Evolutionary conservation across 331 rosid genomes (phyloP), one percentile per base, ranked within the genome.

Genomic region (Phaseolus coccineus): DNA sequence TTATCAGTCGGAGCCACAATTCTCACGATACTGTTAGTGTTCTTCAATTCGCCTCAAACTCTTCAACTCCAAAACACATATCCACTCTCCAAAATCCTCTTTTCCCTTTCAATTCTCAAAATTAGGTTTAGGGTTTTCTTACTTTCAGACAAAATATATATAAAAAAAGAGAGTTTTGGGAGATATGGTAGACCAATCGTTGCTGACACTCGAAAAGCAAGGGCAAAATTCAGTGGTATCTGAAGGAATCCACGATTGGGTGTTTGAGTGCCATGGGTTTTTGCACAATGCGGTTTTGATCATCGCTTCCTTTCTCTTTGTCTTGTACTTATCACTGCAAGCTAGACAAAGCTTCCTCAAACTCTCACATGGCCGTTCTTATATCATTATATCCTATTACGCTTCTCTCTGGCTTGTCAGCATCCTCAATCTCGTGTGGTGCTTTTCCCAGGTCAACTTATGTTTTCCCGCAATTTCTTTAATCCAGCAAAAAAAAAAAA

Each of bases 381-480:
- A 80, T n/a, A 77, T 86, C 53, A 86, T 86, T 1, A 80, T 76
- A 37, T 83, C 89, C 0, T 86, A 86, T 59, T 86, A 86, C 39
- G 77, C 47, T 0, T 80, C 57, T 56, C 87, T 86, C 30, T 86
- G 89, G 89, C 78, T 86, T 30, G 87, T 84, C 33, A 86, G 81
- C 81, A 30, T 83, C 42, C 89, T 86, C 57, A 86, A 86, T 77
- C 87, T 86, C 65, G 71, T 86, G 68, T 95, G 99, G 99, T 92
- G 96, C 87, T 55, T 69, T 50, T 82, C 89, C 24, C 99, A 95
- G 99, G 99, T 95, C 50, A 46, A 46, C 15, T 44, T 12, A 25
- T 35, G 7, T 44, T 42, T n/a, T 12, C 33, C 6, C 33, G 0
- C 48, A 10, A 33, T 63, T 33, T 27, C 40, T 50, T 44, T 46